Conservation (phyloP, 345 rosid species). For the Boechera stricta region DNA sequence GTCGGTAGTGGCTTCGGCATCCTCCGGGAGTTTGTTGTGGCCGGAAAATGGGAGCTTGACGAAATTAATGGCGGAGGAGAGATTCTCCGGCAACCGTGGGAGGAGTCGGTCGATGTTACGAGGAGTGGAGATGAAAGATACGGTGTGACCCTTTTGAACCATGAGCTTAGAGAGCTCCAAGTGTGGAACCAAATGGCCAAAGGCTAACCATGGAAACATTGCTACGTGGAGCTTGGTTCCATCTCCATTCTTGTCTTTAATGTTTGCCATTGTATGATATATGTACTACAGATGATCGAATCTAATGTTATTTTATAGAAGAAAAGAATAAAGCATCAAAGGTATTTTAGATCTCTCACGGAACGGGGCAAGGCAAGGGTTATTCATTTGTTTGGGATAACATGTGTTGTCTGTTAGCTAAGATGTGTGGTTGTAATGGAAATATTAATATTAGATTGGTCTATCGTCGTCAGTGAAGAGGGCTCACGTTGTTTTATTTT, state of each 20-base stretch:
- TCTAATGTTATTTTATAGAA: background rate
- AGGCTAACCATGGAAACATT: conserved; percentile 52
- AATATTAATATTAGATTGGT: too few species aligned
- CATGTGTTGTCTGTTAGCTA: too few species aligned
- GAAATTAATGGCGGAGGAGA: conserved; percentile 36
- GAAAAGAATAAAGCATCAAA: background rate
- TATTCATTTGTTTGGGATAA: too few species aligned
- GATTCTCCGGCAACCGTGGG: conserved; percentile 10
- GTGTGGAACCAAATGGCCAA: conserved; percentile 44
- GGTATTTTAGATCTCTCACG: too few species aligned
- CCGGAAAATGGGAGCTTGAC: conserved; percentile 45
- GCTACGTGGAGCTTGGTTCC: conserved; percentile 47
- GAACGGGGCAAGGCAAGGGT: too few species aligned
- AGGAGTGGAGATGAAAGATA: conserved; percentile 45
- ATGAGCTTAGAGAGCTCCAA: conserved; percentile 49
- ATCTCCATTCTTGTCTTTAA: background rate
- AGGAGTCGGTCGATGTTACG: conserved; percentile 44
- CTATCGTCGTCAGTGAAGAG: too few species aligned
- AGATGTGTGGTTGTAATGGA: too few species aligned
- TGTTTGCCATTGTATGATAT: background rate
- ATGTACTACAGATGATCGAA: background rate
- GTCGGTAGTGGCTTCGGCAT: conserved; percentile 50
- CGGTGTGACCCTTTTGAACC: conserved; percentile 47
- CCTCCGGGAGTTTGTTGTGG: conserved; percentile 42
- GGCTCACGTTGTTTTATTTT: background rate